Conservation (phyloP, 176 grass and related monocot species). For the Tillandsia fasciculata region DNA sequence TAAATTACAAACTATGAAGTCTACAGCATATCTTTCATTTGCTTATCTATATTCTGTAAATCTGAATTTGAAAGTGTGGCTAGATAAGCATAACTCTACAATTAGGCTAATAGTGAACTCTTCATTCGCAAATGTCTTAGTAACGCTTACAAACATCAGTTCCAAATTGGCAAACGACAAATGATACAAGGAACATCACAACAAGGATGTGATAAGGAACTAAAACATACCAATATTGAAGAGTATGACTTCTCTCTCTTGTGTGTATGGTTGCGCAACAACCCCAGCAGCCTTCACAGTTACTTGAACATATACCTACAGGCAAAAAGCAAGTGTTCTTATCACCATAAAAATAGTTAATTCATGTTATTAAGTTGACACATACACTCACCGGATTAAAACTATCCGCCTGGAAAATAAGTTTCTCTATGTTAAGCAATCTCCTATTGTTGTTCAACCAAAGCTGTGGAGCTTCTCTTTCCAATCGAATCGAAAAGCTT, state of each 20-base stretch:
- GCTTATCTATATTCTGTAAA: no score
- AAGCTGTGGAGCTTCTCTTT: slow-evolving; percentile 19
- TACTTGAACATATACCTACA: slow-evolving; percentile 64
- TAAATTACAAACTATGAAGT: neutral
- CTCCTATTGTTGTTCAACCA: slow-evolving; percentile 51
- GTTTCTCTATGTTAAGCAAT: slow-evolving; percentile 86
- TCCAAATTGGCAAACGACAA: no score
- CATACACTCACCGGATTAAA: slow-evolving; percentile 24
- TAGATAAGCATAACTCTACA: no score
- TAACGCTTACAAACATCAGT: no score
- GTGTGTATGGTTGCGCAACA: slow-evolving; percentile 41
- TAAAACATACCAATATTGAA: slow-evolving; percentile 70
- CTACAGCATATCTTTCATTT: no score
- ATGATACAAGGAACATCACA: no score
- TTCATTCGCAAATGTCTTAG: no score
- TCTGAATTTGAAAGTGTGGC: no score
- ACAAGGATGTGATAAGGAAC: neutral
- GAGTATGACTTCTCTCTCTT: slow-evolving; percentile 51
- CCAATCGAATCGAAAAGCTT: slow-evolving; percentile 50
- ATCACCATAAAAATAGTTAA: neutral
- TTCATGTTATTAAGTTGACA: neutral
- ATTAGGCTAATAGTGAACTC: no score
- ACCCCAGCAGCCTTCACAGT: slow-evolving; percentile 62
- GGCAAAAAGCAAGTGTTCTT: neutral
- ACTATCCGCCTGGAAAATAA: slow-evolving; percentile 65